Evolutionary conservation across 495 filamentous ascomycete genomes (phyloP), one percentile per base, ranked within the genome.

Genomic region (Penicillium soppii): DNA sequence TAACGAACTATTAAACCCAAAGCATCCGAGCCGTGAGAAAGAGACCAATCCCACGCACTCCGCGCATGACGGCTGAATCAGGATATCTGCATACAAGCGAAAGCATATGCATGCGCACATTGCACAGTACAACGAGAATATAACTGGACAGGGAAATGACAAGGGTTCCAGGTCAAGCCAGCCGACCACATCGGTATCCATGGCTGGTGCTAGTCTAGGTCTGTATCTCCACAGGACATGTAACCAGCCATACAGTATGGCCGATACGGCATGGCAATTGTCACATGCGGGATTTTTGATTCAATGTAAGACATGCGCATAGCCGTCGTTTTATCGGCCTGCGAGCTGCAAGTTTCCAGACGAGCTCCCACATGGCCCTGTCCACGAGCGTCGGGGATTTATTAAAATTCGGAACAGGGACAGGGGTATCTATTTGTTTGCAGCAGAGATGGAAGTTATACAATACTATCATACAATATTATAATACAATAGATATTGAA

Each of bases 331-430:
- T 43, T 12, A 32, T 32, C 29, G 13, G n/a, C n/a, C 29, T 32
- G 7, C 16, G 17, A 22, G 6, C 26, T 41, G 37, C 47, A 23
- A 26, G 23, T 41, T 49, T 20, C 47, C 47, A 33, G 35, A n/a
- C 20, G 12, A 36, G 20, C 29, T 40, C 13, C 47, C 47, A 49
- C 47, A 49, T 49, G 47, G 47, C n/a, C 17, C 3, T 21, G 25
- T 49, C 26, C 47, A 41, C 27, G 47, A n/a, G 46, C 12, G 16
- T 40, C 36, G 26, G 37, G 47, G 36, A 40, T 40, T 40, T 8
- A 40, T 49, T 30, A n/a, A 5, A 36, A 6, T 7, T n/a, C 7
- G 9, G 1, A 23, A 2, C 10, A 10, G 23, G 9, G 41, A 30
- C 17, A 15, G 10, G 25, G 26, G 16, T 43, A 16, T 29, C 15